Evolutionary conservation across 352 stramenopile genomes (phyloP), one percentile per base, ranked within the genome.

Genomic region (Halophytophthora batemanensis): DNA sequence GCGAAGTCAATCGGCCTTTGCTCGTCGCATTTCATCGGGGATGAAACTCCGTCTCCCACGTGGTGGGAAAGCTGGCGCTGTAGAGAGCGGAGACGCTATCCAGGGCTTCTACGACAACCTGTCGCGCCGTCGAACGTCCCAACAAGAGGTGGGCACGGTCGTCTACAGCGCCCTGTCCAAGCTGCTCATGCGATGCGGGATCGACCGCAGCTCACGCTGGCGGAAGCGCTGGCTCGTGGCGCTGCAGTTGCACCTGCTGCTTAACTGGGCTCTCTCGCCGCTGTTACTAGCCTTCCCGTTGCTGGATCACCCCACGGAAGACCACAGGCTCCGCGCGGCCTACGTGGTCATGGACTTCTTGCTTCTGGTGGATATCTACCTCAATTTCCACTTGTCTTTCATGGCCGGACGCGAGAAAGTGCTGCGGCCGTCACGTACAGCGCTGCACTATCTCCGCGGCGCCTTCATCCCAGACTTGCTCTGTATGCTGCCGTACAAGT

Each of bases 1-100:
- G 21, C 73, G 76, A 1, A 87, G 76, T 45, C 79, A 83, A n/a
- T 87, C 76, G 15, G 63, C 68, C 6, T 58, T 71, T 5, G 61
- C 56, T 35, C 58, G 59, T 3, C 59, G 69, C 0, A 51, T 71
- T 0, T 82, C 71, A 1, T 50, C 33, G 14, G 64, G 64, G 1
- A 47, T 34, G 14, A 49, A 34, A 43, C 18, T 29, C 1, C 53
- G 51, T 33, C 53, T 42, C 7, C 11, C 44, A 12, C 7, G 22
- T 34, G 62, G 47, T 22, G 22, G 31, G 10, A 59, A 52, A 22
- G 52, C n/a, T 22, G 43, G 37, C 18, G 34, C 34, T 1, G 19
- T 7, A 6, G 22, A 33, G 12, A 43, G 29, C 10, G 21, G 34
- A 17, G 53, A 67, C 13, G 59, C 43, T 2, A 74, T 74, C 17